Conservation (phyloP, 306 rosid species). For the Prunus mume region DNA sequence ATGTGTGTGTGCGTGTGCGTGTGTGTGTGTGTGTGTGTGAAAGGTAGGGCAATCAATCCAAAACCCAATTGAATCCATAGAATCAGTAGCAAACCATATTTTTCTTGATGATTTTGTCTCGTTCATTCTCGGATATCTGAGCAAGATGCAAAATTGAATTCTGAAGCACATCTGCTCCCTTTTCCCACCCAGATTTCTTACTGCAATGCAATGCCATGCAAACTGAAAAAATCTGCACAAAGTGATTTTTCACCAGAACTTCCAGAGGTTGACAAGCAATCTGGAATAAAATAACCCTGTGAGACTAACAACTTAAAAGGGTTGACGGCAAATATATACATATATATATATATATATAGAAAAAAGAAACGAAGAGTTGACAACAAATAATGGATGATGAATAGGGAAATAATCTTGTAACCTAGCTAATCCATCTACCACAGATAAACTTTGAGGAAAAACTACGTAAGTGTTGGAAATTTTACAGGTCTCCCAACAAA, state of each 20-base stretch:
- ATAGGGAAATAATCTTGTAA: neutral
- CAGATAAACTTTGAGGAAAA: slow-evolving; percentile 2
- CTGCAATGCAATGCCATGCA: slow-evolving; percentile 79
- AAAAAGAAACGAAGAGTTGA: neutral
- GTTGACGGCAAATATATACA: neutral
- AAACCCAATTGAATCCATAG: neutral
- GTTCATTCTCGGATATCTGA: slow-evolving; percentile 69
- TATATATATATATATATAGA: neutral
- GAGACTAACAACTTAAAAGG: slow-evolving; percentile 23
- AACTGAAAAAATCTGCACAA: slow-evolving; percentile 69
- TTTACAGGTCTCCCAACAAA: neutral
- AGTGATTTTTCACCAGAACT: slow-evolving; percentile 60
- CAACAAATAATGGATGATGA: neutral
- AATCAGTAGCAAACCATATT: slow-evolving; percentile 62
- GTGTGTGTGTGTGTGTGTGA: neutral
- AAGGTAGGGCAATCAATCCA: neutral
- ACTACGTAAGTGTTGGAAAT: neutral
- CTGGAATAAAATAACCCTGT: slow-evolving; percentile 41
- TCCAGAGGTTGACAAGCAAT: slow-evolving; percentile 67
- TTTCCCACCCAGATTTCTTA: slow-evolving; percentile 60
- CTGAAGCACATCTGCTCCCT: slow-evolving; percentile 69
- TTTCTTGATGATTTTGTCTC: slow-evolving; percentile 80
- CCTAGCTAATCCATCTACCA: neutral
- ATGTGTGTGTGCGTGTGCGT: no score
- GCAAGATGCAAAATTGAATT: slow-evolving; percentile 68